Evolutionary conservation across 2,329 filamentous ascomycete genomes (phyloP), one percentile per base, ranked within the genome.

Genomic region (Arthrinium phaeospermum): DNA sequence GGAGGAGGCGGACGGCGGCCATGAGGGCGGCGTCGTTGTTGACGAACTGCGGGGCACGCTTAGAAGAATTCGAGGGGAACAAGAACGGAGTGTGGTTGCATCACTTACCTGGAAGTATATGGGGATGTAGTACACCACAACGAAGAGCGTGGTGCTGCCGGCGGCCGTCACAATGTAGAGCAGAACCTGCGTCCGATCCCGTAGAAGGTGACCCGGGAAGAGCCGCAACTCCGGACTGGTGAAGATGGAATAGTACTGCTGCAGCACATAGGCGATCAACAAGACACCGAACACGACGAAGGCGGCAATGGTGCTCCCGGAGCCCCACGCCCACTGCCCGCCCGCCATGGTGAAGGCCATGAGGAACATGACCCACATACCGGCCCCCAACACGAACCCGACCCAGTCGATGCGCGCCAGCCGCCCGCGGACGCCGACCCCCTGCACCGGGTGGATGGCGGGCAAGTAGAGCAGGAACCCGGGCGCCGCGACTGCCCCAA

Each of bases 341-440:
- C 89, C 88, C 12, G 86, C 88, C 61, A 89, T 87, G 71, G 82
- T 82, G 72, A 90, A 83, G 1, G 83, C 86, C 78, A 91, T 83
- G 37, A 87, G 79, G 45, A 86, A 74, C 10, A 79, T 78, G 1
- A 82, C 76, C 51, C 85, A 83, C n/a, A 82, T 81, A 1, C 81
- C 86, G 1, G 81, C 76, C 57, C 79, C 80, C 13, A 90, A 79
- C 1, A 85, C 37, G 0, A 81, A 78, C 1, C 87, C 87, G 1
- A 87, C 47, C 47, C 77, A 83, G 75, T 89, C 87, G n/a, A 88
- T 73, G 34, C 80, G 74, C 7, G 72, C 70, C 0, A 83, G 51
- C 14, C 80, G 80, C 2, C 77, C 67, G 16, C 30, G 71, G 4
- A 79, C 30, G 0, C 75, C 24, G 1, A 77, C 71, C 8, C 74